Base-by-base conservation (phyloP, 2,329 filamentous ascomycete species). In the Diaporthe australafricana region DNA sequence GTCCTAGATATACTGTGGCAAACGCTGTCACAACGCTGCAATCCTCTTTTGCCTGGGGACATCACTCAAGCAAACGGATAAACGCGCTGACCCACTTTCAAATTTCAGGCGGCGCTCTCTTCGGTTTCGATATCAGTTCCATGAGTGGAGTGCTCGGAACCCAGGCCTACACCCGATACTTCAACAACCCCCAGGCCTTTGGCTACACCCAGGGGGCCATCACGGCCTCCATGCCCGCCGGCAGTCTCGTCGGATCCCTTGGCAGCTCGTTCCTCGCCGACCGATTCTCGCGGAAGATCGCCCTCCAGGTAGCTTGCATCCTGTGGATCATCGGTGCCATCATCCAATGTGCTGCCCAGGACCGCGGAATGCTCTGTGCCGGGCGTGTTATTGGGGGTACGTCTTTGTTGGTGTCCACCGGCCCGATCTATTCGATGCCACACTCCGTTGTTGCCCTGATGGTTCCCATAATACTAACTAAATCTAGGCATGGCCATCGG, bases 101-200 rank as follows among this genome's bases (percentile, higher is more conserved):
- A n/a, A 35, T 16, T 17, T 22, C 86, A 84, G 92, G 92, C 76
- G 92, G 92, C 79, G 89, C 88, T 30, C 84, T 94, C 35, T 94
- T 95, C 78, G 93, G 93, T 76, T 95, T 95, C 79, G 93, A 95
- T 81, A 94, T 95, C 77, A 90, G 88, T 67, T 93, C 91, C 50
- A 94, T 94, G 91, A 91, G 89, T 40, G 89, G 88, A 56, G 88
- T 91, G 17, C 84, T 94, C 35, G 90, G 89, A 35, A 93, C 90
- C 0, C 81, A 90, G 70, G 88, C 91, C 57, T 95, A 95, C 80
- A 90, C 90, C 76, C 90, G 88, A 77, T 94, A 93, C 81, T 94
- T 94, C 82, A 84, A 90, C 76, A 87, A 93, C 17, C 69, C 69
- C 3, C 27, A 38, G 14, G 42, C 38, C 20, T 16, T 17, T 12